Evolutionary conservation across 2,329 filamentous ascomycete genomes (phyloP).

Genomic region (Fusarium sp.): DNA sequence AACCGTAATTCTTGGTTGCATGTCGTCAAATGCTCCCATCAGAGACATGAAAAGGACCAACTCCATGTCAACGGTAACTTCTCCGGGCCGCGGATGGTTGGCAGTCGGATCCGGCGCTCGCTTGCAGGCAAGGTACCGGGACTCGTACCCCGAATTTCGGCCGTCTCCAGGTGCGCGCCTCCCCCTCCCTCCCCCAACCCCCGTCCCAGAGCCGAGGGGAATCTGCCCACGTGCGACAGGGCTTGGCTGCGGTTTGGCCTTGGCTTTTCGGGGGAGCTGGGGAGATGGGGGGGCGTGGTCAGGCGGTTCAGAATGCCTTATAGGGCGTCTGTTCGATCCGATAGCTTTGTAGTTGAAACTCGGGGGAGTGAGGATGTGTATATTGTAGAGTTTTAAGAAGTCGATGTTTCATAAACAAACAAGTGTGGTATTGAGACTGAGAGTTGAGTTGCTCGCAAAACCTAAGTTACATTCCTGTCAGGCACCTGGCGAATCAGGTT

Average conservation of each 20-base stretch:
- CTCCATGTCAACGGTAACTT: conserved; percentile 4
- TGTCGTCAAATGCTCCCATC: not conserved
- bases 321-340: not conserved
- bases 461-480: not conserved
- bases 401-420: not conserved
- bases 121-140: conserved; percentile 6
- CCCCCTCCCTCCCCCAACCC: not conserved
- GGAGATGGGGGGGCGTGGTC: not conserved
- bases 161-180: conserved; percentile 3
- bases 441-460: not conserved
- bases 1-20: not conserved
- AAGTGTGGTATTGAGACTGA: not conserved
- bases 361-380: not conserved
- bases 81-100: conserved; percentile 2
- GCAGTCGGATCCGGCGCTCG: conserved; percentile 10
- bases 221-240: conserved; percentile 44
- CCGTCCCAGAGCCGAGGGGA: not conserved
- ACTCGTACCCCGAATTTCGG: conserved; percentile 1
- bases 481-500: not conserved
- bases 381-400: not conserved
- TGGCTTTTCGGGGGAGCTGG: conserved; percentile 10
- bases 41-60: not conserved
- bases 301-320: not conserved
- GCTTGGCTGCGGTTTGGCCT: conserved; percentile 37
- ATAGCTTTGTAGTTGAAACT: not conserved